Percentiles rank a stretch among this genome's conserved stretches.
phyloP scores from a whole-genome alignment of 108 stramenopile genomes.

The Cylindrotheca closterium region DNA sequence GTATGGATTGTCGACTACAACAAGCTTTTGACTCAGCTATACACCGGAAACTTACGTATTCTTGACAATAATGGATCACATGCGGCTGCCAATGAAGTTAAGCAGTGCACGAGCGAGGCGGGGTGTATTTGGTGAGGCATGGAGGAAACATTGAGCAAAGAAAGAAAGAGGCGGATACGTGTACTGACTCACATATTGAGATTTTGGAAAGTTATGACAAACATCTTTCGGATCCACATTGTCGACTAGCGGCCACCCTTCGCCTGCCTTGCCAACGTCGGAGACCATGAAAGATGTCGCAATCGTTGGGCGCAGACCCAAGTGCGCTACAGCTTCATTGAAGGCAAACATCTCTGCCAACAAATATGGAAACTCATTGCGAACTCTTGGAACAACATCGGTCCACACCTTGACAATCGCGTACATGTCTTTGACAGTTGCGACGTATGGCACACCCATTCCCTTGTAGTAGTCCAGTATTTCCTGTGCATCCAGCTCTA shows the following conservation, averaged over 20 bases:
- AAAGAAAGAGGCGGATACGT: too few species aligned
- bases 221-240: conserved; percentile 33
- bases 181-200: conserved; percentile 34
- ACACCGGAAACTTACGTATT: too few species aligned
- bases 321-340: conserved; percentile 79
- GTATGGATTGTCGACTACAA: too few species aligned
- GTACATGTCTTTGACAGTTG: conserved; percentile 66
- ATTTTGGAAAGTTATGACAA: conserved; percentile 47
- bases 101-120: too few species aligned
- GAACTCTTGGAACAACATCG: conserved; percentile 64
- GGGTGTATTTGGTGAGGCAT: too few species aligned
- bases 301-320: conserved; percentile 55
- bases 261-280: conserved; percentile 40
- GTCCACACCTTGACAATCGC: conserved; percentile 64
- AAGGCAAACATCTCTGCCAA: conserved; percentile 85
- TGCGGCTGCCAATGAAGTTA: background rate
- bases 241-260: conserved; percentile 69
- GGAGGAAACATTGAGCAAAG: too few species aligned
- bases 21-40: too few species aligned
- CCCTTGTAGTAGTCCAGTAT: conserved; percentile 54
- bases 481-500: conserved; percentile 42
- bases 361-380: conserved; percentile 62
- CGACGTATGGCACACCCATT: conserved; percentile 75
- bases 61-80: conserved; percentile 80
- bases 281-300: conserved; percentile 75